Evolutionary conservation across 2,329 filamentous ascomycete species (phyloP).

Genomic region (Diatrype stigma): DNA sequence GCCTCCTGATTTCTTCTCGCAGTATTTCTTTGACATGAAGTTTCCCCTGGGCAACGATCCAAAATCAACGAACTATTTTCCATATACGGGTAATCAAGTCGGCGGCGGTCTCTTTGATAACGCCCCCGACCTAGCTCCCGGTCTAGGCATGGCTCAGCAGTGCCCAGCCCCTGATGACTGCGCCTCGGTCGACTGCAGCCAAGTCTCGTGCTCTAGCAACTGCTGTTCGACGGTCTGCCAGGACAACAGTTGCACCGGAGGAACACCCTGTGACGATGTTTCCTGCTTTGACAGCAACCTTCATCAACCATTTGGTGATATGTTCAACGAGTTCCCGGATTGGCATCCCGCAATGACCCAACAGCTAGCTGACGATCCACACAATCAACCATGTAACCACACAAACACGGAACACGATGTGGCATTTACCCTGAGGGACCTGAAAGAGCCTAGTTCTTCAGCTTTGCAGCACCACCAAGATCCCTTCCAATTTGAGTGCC

Average conservation of each 20-base stretch:
- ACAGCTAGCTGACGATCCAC: conserved; percentile 6
- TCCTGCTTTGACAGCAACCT: conserved; percentile 17
- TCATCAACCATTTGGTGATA: conserved; percentile 6
- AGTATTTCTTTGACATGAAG: conserved; percentile 8
- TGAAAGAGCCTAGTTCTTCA: conserved; percentile 18
- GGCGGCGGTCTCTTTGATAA: conserved; percentile 8
- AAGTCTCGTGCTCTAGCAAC: conserved; percentile 18
- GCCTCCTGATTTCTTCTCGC: conserved; percentile 4
- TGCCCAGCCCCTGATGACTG: conserved; percentile 14
- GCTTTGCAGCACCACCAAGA: conserved; percentile 8
- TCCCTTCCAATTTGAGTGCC: conserved; percentile 11
- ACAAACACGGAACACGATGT: conserved; percentile 27
- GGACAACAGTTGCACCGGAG: conserved; percentile 22
- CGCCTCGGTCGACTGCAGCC: conserved; percentile 18
- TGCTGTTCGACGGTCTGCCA: conserved; percentile 23
- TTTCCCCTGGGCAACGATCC: conserved; percentile 6
- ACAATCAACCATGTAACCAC: conserved; percentile 21
- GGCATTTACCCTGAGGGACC: conserved; percentile 22
- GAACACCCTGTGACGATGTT: conserved; percentile 23
- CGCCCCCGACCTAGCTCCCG: conserved; percentile 14
- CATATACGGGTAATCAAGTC: conserved; percentile 8
- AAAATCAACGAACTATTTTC: conserved; percentile 4
- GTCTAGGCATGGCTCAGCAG: conserved; percentile 10
- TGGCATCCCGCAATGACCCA: conserved; percentile 9
- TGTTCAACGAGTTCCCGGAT: conserved; percentile 13